phyloP scores from a whole-genome alignment of 495 filamentous ascomycete species.

The Penicillium verhagenii region DNA sequence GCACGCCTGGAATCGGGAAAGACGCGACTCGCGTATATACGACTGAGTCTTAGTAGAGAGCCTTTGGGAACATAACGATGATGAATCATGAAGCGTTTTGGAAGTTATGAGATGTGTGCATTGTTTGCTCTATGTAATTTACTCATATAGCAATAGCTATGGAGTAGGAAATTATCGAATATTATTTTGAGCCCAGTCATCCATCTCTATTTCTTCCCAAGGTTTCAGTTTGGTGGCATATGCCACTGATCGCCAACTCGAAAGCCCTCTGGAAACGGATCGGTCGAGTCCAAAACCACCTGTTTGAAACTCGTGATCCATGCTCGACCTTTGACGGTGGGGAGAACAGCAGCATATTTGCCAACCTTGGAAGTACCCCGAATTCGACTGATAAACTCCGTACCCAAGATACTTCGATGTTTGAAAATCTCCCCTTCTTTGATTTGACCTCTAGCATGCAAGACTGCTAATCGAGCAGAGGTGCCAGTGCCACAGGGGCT shows the following conservation, averaged over 20 bases:
- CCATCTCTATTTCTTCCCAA: not conserved
- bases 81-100: not conserved
- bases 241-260: conserved; percentile 34
- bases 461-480: conserved; percentile 32
- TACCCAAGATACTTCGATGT: conserved; percentile 32
- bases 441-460: conserved; percentile 31
- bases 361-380: conserved; percentile 28
- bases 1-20: not conserved
- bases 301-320: conserved; percentile 38
- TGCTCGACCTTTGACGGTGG: conserved; percentile 31
- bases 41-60: not conserved
- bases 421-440: conserved; percentile 27
- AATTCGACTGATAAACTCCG: conserved; percentile 29
- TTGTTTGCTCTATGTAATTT: not conserved
- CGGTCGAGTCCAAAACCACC: conserved; percentile 30
- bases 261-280: conserved; percentile 35
- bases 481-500: conserved; percentile 40
- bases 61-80: not conserved
- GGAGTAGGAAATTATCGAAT: no score
- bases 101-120: not conserved
- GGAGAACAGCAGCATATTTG: conserved; percentile 26
- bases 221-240: conserved; percentile 9
- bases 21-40: not conserved
- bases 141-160: no score
- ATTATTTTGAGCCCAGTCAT: not conserved